These are phyloP conservation scores for Cladosporium oxysporum DNA, from an alignment of 2,329 filamentous ascomycete species.

Conservation along the genomic window DNA sequence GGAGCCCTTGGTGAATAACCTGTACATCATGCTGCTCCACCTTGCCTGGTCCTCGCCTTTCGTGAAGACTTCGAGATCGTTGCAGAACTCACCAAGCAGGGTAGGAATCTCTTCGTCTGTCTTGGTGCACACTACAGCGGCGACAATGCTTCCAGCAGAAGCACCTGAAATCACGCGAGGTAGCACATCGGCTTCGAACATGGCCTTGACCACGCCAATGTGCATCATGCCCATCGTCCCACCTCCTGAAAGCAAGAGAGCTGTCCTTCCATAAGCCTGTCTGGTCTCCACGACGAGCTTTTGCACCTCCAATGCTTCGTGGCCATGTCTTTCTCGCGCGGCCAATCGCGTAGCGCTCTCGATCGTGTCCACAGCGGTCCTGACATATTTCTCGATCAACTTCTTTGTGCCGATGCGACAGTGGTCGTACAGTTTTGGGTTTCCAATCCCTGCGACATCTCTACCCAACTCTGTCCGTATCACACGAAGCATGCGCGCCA, in stretches of 20 bases:
- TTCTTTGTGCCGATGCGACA: slow-evolving; percentile 84
- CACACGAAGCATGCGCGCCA: slow-evolving; percentile 75
- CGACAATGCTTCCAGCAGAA: slow-evolving; percentile 85
- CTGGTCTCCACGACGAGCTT: slow-evolving; percentile 58
- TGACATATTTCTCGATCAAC: slow-evolving; percentile 83
- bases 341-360: slow-evolving; percentile 40
- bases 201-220: slow-evolving; percentile 79
- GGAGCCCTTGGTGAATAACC: slow-evolving; percentile 74
- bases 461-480: slow-evolving; percentile 78
- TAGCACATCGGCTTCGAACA: slow-evolving; percentile 73
- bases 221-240: slow-evolving; percentile 92
- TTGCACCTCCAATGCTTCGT: slow-evolving; percentile 1
- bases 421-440: slow-evolving; percentile 77
- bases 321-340: neutral
- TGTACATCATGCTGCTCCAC: slow-evolving; percentile 16
- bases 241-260: slow-evolving; percentile 78
- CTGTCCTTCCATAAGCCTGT: slow-evolving; percentile 82
- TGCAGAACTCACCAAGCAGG: slow-evolving; percentile 70
- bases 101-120: slow-evolving; percentile 76
- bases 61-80: slow-evolving; percentile 75
- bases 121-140: slow-evolving; percentile 73
- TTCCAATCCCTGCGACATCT: slow-evolving; percentile 83
- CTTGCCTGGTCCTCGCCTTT: slow-evolving; percentile 60
- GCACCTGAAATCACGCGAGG: slow-evolving; percentile 86
- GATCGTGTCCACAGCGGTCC: slow-evolving; percentile 74